A percentile compares a stretch with the other conserved stretches of the same genome.
These are phyloP conservation scores for Phytophthora europaea DNA, from an alignment of 352 stramenopile genomes.

Conservation along the genomic window DNA sequence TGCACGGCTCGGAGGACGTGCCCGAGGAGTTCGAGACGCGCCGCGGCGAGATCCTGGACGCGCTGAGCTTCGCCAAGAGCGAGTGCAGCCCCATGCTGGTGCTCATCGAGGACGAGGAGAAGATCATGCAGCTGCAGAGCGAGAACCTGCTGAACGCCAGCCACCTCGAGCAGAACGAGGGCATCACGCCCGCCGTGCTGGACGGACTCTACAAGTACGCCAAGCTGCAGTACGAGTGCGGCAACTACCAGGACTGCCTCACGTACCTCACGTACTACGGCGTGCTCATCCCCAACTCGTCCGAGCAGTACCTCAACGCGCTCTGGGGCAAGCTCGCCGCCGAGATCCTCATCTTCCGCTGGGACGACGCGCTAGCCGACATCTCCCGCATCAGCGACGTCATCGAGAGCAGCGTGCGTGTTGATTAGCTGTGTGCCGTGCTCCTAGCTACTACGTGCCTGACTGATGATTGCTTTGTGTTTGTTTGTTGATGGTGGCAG, in stretches of 20 bases:
- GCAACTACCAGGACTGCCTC: slow-evolving; percentile 95
- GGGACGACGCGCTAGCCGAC: slow-evolving; percentile 95
- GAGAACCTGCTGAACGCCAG: slow-evolving; percentile 84
- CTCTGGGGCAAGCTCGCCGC: slow-evolving; percentile 97
- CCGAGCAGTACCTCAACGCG: slow-evolving; percentile 90
- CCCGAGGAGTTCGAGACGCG: slow-evolving; percentile 88
- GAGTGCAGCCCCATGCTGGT: slow-evolving; percentile 82
- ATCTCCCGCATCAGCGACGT: slow-evolving; percentile 95
- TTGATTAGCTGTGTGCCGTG: too few species aligned
- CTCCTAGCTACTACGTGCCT: neutral
- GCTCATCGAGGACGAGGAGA: slow-evolving; percentile 88
- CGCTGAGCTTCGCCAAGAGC: slow-evolving; percentile 79
- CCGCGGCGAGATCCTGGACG: slow-evolving; percentile 78
- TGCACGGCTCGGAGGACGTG: slow-evolving; percentile 86
- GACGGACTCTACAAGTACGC: slow-evolving; percentile 95
- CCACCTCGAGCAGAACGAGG: slow-evolving; percentile 85
- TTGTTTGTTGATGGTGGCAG: slow-evolving; percentile 35
- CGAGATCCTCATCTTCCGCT: slow-evolving; percentile 97
- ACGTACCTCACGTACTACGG: slow-evolving; percentile 93
- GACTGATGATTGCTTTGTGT: neutral
- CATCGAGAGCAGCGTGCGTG: slow-evolving; percentile 94
- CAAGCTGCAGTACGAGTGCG: slow-evolving; percentile 98
- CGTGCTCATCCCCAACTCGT: slow-evolving; percentile 88
- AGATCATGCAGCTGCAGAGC: slow-evolving; percentile 88
- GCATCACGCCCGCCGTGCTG: slow-evolving; percentile 91